Evolutionary conservation across 169 alveolate genomes (phyloP).

Genomic region (Perkinsus marinus): DNA sequence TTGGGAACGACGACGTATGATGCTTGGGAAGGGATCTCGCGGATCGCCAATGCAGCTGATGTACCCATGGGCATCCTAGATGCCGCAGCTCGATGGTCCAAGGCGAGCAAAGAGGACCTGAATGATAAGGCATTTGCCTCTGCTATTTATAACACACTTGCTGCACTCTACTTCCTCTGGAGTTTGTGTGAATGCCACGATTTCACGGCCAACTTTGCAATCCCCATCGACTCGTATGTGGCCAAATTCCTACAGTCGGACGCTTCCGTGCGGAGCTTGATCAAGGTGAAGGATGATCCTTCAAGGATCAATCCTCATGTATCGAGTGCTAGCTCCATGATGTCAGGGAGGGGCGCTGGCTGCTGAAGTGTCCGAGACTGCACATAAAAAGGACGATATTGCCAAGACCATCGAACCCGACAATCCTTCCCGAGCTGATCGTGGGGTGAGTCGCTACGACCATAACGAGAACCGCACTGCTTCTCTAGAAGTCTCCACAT

Average conservation of each 20-base stretch:
- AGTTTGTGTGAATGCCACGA: background rate
- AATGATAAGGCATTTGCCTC: background rate
- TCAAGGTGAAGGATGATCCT: background rate
- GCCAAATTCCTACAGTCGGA: background rate
- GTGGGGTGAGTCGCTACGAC: no score
- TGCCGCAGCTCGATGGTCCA: background rate
- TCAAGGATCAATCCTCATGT: no score
- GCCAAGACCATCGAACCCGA: no score
- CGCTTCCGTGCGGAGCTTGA: background rate
- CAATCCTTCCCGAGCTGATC: no score
- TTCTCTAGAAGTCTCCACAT: no score
- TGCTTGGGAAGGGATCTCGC: background rate
- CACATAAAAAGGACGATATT: no score
- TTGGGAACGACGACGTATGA: background rate
- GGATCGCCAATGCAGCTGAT: background rate
- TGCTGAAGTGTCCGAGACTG: no score
- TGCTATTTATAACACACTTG: background rate
- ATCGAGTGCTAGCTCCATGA: no score
- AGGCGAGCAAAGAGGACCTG: background rate
- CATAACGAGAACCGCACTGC: no score
- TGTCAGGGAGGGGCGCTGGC: no score
- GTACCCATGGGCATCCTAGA: background rate
- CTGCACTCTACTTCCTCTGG: background rate
- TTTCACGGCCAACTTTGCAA: background rate
- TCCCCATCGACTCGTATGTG: background rate